phyloP scores from a whole-genome alignment of 2,329 filamentous ascomycete genomes.

The Botrytis deweyae region DNA sequence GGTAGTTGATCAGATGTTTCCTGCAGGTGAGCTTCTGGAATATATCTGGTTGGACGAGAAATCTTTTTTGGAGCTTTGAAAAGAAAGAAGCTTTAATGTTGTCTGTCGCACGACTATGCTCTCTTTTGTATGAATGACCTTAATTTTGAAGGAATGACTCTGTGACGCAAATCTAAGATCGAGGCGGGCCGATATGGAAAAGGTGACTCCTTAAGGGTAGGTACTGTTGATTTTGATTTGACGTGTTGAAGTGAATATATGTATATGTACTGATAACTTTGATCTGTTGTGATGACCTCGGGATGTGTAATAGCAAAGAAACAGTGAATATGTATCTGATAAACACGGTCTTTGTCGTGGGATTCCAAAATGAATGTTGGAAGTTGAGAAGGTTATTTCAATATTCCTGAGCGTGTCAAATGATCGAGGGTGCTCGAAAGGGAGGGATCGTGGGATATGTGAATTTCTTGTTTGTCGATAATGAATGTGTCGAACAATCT shows the following conservation, averaged over 20 bases:
- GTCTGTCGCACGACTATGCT: not conserved
- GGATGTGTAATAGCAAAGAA: not conserved
- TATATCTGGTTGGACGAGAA: constrained; percentile 19
- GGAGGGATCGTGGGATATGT: constrained; percentile 19
- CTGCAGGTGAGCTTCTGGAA: constrained; percentile 25
- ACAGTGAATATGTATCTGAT: not conserved
- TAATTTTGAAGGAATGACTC: not conserved
- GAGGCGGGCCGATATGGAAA: constrained; percentile 3
- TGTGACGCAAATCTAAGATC: not conserved
- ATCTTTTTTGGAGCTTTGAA: constrained; percentile 16
- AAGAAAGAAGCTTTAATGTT: not conserved
- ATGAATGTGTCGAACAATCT: constrained; percentile 36
- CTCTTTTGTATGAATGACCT: constrained; percentile 12
- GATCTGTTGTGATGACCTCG: not conserved
- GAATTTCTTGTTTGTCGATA: constrained; percentile 30
- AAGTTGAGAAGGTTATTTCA: not conserved
- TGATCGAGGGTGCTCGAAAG: constrained; percentile 1
- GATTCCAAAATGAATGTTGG: constrained; percentile 5
- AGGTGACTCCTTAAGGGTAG: not conserved
- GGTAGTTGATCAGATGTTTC: constrained; percentile 25
- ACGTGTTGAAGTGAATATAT: not conserved
- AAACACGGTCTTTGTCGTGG: not conserved
- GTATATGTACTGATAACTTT: not conserved
- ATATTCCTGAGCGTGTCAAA: not conserved
- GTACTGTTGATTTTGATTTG: not conserved